These are phyloP conservation scores for Talaromyces pinophilus DNA, from an alignment of 2,329 filamentous ascomycete genomes.

Conservation along the genomic window DNA sequence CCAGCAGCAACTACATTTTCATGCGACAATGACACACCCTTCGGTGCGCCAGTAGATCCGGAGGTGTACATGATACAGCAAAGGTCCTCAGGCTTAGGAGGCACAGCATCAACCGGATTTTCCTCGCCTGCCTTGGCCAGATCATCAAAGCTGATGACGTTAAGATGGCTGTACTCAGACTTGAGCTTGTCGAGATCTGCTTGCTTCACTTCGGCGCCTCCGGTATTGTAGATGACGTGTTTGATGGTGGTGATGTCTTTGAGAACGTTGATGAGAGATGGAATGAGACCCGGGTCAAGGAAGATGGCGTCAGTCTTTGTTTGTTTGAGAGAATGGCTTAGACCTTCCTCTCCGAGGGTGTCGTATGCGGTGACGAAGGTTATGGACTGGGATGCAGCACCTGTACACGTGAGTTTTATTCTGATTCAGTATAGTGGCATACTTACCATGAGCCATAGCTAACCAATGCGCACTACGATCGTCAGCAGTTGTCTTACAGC, in stretches of 20 bases:
- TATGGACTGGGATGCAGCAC: constrained; percentile 78
- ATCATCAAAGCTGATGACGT: constrained; percentile 58
- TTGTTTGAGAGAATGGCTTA: constrained; percentile 82
- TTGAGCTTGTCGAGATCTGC: constrained; percentile 58
- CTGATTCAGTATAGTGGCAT: background rate
- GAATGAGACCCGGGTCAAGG: constrained; percentile 75
- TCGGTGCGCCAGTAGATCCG: constrained; percentile 83
- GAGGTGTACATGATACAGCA: constrained; percentile 85
- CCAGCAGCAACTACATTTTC: constrained; percentile 75
- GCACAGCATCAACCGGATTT: constrained; percentile 69
- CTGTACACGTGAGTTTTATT: constrained; percentile 32
- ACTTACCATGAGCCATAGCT: constrained; percentile 69
- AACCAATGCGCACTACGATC: constrained; percentile 73
- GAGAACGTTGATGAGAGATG: constrained; percentile 59
- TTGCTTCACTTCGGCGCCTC: constrained; percentile 52
- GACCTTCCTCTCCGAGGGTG: constrained; percentile 79
- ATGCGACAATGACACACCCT: constrained; percentile 83
- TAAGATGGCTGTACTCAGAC: constrained; percentile 54
- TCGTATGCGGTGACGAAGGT: constrained; percentile 94
- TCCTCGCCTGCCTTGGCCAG: constrained; percentile 59
- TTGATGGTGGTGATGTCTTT: constrained; percentile 58
- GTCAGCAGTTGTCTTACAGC: background rate
- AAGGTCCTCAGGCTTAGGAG: constrained; percentile 72
- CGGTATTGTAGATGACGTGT: constrained; percentile 60
- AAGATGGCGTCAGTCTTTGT: constrained; percentile 82